Percentiles rank a stretch among this genome's conserved stretches.
phyloP scores from a whole-genome alignment of 1,139 yeast genomes.

The Torulaspora globosa region DNA sequence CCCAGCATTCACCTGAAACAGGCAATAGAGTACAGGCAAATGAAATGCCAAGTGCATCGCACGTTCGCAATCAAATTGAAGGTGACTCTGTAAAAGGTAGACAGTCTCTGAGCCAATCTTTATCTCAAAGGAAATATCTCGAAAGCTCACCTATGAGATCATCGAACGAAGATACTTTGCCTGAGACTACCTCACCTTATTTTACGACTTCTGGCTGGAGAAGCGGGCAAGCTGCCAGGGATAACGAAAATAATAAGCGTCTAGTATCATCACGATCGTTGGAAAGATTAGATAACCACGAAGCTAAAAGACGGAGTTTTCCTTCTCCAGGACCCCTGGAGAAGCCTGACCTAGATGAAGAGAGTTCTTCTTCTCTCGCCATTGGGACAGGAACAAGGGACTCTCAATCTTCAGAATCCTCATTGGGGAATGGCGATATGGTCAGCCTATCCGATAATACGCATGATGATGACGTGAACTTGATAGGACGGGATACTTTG shows the following conservation, averaged over 20 bases:
- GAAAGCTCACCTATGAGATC: constrained; percentile 20
- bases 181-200: constrained; percentile 16
- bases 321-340: constrained; percentile 1
- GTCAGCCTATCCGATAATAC: too few species aligned
- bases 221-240: constrained; percentile 10
- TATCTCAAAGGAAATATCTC: constrained; percentile 12
- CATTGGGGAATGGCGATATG: too few species aligned
- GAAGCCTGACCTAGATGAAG: background rate
- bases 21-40: background rate
- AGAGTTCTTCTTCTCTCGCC: background rate
- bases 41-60: background rate
- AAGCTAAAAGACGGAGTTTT: background rate
- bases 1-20: background rate
- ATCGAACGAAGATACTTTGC: background rate
- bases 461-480: background rate
- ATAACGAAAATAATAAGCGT: background rate
- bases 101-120: background rate
- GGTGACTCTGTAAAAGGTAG: background rate
- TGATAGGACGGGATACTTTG: constrained; percentile 9
- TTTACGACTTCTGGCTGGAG: constrained; percentile 18
- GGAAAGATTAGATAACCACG: background rate
- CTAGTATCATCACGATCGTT: background rate
- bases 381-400: background rate
- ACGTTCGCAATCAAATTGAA: background rate
- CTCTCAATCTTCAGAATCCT: too few species aligned